Evolutionary conservation across 306 rosid species (phyloP).

Genomic region (barrel medic (Medicago truncatula)): MtrunA17r5.0-ANR NC_053042.1:40090501-40091000

Average conservation of each 20-base stretch:
- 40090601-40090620: neutral
- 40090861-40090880: neutral
- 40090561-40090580: neutral
- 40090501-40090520: neutral
- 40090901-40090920: conserved; percentile 84
- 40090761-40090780: neutral
- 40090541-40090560: neutral
- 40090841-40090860: neutral
- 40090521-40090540: neutral
- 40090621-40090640: neutral
- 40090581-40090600: no score
- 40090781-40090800: neutral
- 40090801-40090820: neutral
- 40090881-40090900: conserved; percentile 87
- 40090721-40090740: neutral
- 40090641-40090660: neutral
- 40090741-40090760: neutral
- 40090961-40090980: conserved; percentile 76
- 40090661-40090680: neutral
- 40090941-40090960: conserved; percentile 84
- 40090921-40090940: conserved; percentile 95
- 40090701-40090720: neutral
- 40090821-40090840: neutral
- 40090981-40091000: neutral
- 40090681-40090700: neutral